phyloP scores from a whole-genome alignment of 2,329 filamentous ascomycete genomes.

The Penicillium sp. region DNA sequence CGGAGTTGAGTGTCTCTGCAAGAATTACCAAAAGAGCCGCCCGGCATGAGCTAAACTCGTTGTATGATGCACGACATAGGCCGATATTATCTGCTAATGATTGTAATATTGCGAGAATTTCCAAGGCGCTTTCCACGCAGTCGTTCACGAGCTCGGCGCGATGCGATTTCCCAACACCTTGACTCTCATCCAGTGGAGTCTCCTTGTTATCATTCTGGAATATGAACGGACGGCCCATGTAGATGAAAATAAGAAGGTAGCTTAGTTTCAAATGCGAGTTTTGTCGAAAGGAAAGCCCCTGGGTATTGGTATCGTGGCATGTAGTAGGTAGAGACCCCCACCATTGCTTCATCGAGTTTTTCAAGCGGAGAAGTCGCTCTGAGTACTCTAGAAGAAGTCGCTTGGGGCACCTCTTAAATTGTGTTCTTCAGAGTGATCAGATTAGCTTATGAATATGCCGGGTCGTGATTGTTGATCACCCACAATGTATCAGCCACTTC shows the following conservation, averaged over 20 bases:
- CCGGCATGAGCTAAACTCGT: constrained; percentile 55
- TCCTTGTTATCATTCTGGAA: constrained; percentile 34
- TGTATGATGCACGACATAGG: constrained; percentile 54
- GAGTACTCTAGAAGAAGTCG: constrained; percentile 36
- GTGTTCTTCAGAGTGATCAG: constrained; percentile 30
- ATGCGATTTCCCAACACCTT: constrained; percentile 24
- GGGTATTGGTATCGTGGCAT: constrained; percentile 39
- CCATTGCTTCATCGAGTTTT: constrained; percentile 38
- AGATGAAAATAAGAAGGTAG: constrained; percentile 53
- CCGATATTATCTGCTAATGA: constrained; percentile 49
- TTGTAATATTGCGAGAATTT: constrained; percentile 50
- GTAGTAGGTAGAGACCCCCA: constrained; percentile 37
- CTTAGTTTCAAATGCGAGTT: constrained; percentile 52
- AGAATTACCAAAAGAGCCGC: constrained; percentile 52
- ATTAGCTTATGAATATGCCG: background rate
- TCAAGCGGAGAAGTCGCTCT: constrained; percentile 34
- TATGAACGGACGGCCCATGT: constrained; percentile 54
- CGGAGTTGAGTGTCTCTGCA: constrained; percentile 35
- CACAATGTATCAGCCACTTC: constrained; percentile 41
- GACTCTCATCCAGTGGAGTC: constrained; percentile 15
- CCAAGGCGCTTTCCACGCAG: constrained; percentile 52
- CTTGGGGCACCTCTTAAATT: constrained; percentile 37
- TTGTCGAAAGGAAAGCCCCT: constrained; percentile 45
- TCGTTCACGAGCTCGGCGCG: constrained; percentile 46
- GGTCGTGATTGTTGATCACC: constrained; percentile 3